phyloP scores from a whole-genome alignment of 129 eudicot genomes.

The Logfia minima region DNA sequence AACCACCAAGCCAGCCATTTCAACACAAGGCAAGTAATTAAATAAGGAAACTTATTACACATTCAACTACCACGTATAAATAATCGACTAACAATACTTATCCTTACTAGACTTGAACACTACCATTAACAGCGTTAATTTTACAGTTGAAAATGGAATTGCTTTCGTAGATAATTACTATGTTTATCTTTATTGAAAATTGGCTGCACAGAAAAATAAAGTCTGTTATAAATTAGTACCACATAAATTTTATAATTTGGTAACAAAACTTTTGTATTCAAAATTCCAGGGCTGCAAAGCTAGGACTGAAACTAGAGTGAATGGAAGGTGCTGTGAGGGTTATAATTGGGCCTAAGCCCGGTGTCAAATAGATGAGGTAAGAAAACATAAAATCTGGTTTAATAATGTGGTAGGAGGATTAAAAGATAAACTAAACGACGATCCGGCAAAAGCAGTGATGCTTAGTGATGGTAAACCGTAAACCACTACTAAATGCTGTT shows the following conservation, averaged over 20 bases:
- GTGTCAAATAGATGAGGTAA: slow-evolving; percentile 26
- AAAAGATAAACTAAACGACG: slow-evolving; percentile 54
- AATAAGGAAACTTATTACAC: no score
- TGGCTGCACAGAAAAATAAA: background rate
- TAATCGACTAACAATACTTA: no score
- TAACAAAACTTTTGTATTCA: background rate
- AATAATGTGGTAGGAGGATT: slow-evolving; percentile 36
- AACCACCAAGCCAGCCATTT: no score
- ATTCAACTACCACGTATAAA: no score
- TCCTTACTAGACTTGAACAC: no score
- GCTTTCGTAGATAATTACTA: background rate
- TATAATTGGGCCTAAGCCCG: slow-evolving; percentile 36
- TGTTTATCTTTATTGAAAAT: background rate
- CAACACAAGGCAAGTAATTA: no score
- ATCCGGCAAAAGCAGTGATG: slow-evolving; percentile 59
- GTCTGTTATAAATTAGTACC: background rate
- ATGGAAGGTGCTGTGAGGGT: slow-evolving; percentile 37
- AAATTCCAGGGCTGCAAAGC: slow-evolving; percentile 30
- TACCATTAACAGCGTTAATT: no score
- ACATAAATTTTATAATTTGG: background rate
- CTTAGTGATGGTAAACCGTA: slow-evolving; percentile 72
- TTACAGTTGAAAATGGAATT: background rate
- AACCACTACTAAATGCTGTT: slow-evolving; percentile 49
- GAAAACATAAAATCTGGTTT: slow-evolving; percentile 37
- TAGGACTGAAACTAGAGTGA: slow-evolving; percentile 40